Evolutionary conservation across 176 grass and related monocot genomes (phyloP).

Genomic region (Tillandsia leiboldiana): DNA sequence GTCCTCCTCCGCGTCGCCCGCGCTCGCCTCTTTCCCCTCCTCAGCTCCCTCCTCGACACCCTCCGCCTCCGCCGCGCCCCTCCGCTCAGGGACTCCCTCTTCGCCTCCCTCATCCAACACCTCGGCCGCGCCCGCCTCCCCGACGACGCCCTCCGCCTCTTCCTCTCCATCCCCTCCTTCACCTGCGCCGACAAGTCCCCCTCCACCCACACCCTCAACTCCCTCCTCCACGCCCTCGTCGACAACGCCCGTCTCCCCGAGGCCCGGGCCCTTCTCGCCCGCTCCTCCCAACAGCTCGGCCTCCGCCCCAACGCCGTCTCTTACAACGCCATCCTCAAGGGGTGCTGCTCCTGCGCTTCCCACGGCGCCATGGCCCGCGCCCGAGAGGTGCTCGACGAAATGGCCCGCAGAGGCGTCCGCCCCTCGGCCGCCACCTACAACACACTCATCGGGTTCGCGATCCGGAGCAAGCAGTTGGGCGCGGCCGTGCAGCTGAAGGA

Average conservation of each 20-base stretch:
- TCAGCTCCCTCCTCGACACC: slow-evolving; percentile 43
- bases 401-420: slow-evolving; percentile 46
- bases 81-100: slow-evolving; percentile 30
- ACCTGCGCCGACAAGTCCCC: slow-evolving; percentile 30
- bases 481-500: slow-evolving; percentile 29
- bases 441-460: slow-evolving; percentile 40
- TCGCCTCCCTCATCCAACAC: slow-evolving; percentile 52
- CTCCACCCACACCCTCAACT: slow-evolving; percentile 60
- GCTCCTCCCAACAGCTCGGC: slow-evolving; percentile 35
- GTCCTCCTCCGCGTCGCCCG: slow-evolving; percentile 62
- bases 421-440: slow-evolving; percentile 67
- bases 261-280: slow-evolving; percentile 34
- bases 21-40: slow-evolving; percentile 39
- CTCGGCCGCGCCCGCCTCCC: slow-evolving; percentile 44
- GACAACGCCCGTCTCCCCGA: slow-evolving; percentile 36
- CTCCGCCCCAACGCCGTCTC: slow-evolving; percentile 62
- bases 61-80: slow-evolving; percentile 39
- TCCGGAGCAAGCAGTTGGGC: slow-evolving; percentile 35
- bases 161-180: slow-evolving; percentile 49
- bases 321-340: slow-evolving; percentile 80
- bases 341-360: slow-evolving; percentile 5
- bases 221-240: slow-evolving; percentile 47
- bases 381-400: slow-evolving; percentile 57
- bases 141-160: slow-evolving; percentile 42
- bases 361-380: slow-evolving; percentile 36